A percentile compares a stretch with the other conserved stretches of the same genome.
Evolutionary conservation across 176 grass and related monocot genomes (phyloP).

Genomic region (Oryza longistaminata): DNA sequence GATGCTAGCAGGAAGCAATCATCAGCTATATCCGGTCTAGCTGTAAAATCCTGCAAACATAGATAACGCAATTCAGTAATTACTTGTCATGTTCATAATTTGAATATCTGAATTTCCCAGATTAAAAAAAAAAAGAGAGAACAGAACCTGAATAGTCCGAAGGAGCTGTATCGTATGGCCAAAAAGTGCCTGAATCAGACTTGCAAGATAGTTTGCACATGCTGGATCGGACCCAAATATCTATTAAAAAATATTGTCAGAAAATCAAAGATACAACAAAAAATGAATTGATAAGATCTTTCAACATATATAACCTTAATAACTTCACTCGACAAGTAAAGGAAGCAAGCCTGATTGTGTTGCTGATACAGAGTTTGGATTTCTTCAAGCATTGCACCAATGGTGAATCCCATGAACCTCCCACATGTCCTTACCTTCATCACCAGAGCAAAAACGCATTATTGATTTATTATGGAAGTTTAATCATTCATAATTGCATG

Average conservation of each 20-base stretch:
- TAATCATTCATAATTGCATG: constrained; percentile 16
- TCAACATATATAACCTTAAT: constrained; percentile 69
- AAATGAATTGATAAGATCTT: neutral
- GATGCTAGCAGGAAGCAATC: constrained; percentile 96
- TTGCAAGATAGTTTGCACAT: constrained; percentile 76
- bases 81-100: constrained; percentile 20
- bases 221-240: constrained; percentile 94
- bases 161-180: constrained; percentile 84
- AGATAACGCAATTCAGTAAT: constrained; percentile 20
- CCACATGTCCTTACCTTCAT: constrained; percentile 91
- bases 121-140: neutral
- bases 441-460: constrained; percentile 31
- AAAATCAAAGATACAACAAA: neutral
- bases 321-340: constrained; percentile 99
- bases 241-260: constrained; percentile 50
- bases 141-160: constrained; percentile 69
- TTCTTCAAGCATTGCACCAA: constrained; percentile 92
- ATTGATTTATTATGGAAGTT: constrained; percentile 16
- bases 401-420: constrained; percentile 77
- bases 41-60: constrained; percentile 85
- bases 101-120: constrained; percentile 6
- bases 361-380: constrained; percentile 91
- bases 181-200: constrained; percentile 85
- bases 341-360: constrained; percentile 93
- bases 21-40: constrained; percentile 98